phyloP scores from a whole-genome alignment of 805 yeast genomes.

The Saccharomycopsis synnaedendra region DNA sequence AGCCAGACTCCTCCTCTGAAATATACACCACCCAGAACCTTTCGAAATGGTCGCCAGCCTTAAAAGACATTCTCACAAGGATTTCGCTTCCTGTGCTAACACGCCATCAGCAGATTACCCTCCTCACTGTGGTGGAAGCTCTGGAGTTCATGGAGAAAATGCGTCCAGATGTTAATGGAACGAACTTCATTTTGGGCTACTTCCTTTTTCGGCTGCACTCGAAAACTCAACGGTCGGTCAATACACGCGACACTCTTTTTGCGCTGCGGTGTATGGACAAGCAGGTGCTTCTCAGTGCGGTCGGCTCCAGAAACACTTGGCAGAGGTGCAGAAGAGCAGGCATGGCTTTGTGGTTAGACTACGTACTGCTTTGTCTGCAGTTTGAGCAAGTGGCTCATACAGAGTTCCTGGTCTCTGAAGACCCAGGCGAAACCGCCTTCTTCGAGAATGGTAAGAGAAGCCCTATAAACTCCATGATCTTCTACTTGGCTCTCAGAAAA shows the following conservation, averaged over 20 bases:
- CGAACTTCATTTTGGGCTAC: conserved; percentile 59
- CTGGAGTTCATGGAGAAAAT: conserved; percentile 39
- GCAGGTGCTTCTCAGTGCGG: conserved; percentile 44
- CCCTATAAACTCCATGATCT: conserved; percentile 65
- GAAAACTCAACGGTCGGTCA: conserved; percentile 38
- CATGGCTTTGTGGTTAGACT: conserved; percentile 58
- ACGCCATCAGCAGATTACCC: conserved; percentile 83
- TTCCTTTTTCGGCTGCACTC: conserved; percentile 50
- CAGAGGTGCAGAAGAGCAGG: conserved; percentile 43
- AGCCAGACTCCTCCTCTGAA: conserved; percentile 15
- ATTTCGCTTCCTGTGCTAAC: conserved; percentile 70
- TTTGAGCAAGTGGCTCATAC: conserved; percentile 64
- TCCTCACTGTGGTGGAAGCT: conserved; percentile 58
- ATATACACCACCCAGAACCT: conserved; percentile 20
- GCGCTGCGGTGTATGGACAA: conserved; percentile 77
- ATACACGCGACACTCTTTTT: conserved; percentile 79
- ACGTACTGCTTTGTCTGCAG: conserved; percentile 32
- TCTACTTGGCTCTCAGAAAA: conserved; percentile 67
- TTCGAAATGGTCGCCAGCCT: conserved; percentile 13
- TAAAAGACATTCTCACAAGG: conserved; percentile 51
- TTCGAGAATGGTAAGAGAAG: conserved; percentile 33
- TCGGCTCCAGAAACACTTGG: conserved; percentile 48
- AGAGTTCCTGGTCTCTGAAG: conserved; percentile 46
- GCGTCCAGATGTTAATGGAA: conserved; percentile 53
- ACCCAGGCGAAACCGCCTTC: conserved; percentile 2